Base-by-base conservation (phyloP, 2,329 filamentous ascomycete species). In the Penicillium sp. region DNA sequence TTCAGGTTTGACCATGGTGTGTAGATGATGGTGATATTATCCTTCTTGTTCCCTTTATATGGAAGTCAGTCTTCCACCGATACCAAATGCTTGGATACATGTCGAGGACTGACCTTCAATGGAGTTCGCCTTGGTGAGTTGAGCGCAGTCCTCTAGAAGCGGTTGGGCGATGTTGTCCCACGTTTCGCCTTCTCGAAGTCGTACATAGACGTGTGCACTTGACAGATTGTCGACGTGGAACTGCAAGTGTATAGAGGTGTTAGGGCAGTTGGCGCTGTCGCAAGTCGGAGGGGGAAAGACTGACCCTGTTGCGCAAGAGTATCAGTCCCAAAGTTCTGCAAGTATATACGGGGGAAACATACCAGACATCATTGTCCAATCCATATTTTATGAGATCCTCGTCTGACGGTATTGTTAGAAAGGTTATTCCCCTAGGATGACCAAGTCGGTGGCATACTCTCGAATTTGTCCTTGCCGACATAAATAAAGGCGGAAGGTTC, bases 171-270 rank as follows among this genome's bases (percentile, higher is more conserved):
- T 88, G 38, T 77, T 71, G 44, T 96, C 89, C 93, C 93, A 98
- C 35, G 79, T 76, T 58, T 93, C 82, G 51, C 82, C 85, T 38
- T 91, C 83, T 15, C 75, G 77, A 59, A 97, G 78, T 31, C 93
- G 85, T 31, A 98, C 81, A 72, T 98, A 98, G 62, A 98, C 88
- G 72, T 98, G 93, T 2, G 93, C 93, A 61, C 87, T 94, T 37
- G 90, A 96, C 31, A 98, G 79, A 68, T 98, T 98, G 76, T 98
- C 93, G 61, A 85, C 93, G 76, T 98, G 93, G 66, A 98, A 98
- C 87, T 90, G 62, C 7, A 43, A 32, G 45, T 24, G 35, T 21
- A 26, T 28, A 33, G 43, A 50, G 6, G 41, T 42, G 45, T 58
- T 47, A 58, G 53, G 40, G 43, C 43, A 34, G 44, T 49, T 35